These are phyloP conservation scores for Silene noctiflora DNA, from an alignment of 179 eudicot genomes.

Conservation along the genomic window DNA sequence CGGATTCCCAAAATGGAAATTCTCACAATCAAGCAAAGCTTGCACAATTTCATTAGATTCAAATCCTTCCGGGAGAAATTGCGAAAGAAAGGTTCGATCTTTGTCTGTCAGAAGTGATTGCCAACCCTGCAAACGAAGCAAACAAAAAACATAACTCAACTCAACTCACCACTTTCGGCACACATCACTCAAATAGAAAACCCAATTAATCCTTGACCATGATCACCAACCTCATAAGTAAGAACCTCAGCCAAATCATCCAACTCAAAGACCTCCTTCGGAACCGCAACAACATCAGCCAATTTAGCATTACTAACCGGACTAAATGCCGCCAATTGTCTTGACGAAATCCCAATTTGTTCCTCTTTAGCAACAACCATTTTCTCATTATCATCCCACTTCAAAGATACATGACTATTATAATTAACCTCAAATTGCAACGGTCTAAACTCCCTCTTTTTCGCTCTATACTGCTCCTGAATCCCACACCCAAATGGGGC, in stretches of 20 bases:
- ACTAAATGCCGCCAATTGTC: constrained; percentile 55
- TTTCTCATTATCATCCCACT: constrained; percentile 76
- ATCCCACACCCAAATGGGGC: constrained; percentile 34
- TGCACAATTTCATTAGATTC: constrained; percentile 48
- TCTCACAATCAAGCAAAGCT: constrained; percentile 60
- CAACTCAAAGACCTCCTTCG: constrained; percentile 63
- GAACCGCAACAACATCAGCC: constrained; percentile 69
- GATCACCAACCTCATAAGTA: constrained; percentile 72
- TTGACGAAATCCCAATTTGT: constrained; percentile 63
- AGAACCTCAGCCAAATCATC: constrained; percentile 56
- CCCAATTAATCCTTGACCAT: background rate
- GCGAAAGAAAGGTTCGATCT: constrained; percentile 59
- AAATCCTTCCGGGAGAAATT: constrained; percentile 65
- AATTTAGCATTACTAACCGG: constrained; percentile 36
- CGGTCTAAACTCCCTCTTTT: constrained; percentile 50
- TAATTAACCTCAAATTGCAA: constrained; percentile 37
- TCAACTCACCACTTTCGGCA: constrained; percentile 3
- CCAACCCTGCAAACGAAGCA: constrained; percentile 60
- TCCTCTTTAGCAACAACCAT: constrained; percentile 72
- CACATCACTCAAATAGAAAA: background rate
- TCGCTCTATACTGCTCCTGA: constrained; percentile 43
- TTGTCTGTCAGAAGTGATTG: constrained; percentile 54
- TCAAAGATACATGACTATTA: constrained; percentile 57
- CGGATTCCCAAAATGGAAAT: constrained; percentile 79
- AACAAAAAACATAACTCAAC: constrained; percentile 15